Base-by-base conservation (phyloP, 2,329 filamentous ascomycete species). In the Aurifilum marmelostoma region DNA sequence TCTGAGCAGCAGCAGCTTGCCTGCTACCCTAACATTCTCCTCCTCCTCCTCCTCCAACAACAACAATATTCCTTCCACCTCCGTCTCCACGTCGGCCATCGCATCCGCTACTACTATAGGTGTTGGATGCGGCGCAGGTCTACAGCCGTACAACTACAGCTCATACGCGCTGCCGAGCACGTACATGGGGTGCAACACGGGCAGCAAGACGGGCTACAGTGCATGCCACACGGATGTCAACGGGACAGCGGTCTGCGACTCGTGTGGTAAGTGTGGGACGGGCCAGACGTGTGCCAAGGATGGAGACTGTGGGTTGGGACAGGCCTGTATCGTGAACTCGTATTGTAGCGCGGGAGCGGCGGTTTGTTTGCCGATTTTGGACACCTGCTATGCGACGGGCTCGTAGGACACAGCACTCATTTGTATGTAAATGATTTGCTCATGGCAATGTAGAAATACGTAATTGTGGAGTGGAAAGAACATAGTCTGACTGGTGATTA, bases 171-270 rank as follows among this genome's bases (percentile, higher is more conserved):
- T 61, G 11, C 65, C 65, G 7, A 7, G 27, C 34, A 65, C 62
- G 32, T 70, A 58, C 66, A 70, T 61, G 60, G 68, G 62, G 34
- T 69, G 67, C 67, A 69, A 69, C 68, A 39, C 65, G 2, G 14
- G 14, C 27, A 39, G 60, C 16, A 24, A 21, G n/a, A 67, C 56
- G 0, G 27, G 32, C 6, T 70, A 62, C 37, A 67, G 54, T 47
- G 65, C 61, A 16, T 70, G 67, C 64, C 67, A 69, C 47, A 16
- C 14, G 27, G 60, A 54, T 29, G 27, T 64, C 60, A 63, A 37
- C 54, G 54, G 65, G 6, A 65, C 52, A 9, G 37, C 50, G 1
- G 11, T 67, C 4, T 70, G 68, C 41, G 32, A 32, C 61, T 67
- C 62, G 47, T 69, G 67, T 50, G 67, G 67, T 32, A 67, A 39